Evolutionary conservation across 1,284 basidiomycete species (phyloP), one percentile per base, ranked within the genome.

Genomic region (Austropuccinia psidii): DNA sequence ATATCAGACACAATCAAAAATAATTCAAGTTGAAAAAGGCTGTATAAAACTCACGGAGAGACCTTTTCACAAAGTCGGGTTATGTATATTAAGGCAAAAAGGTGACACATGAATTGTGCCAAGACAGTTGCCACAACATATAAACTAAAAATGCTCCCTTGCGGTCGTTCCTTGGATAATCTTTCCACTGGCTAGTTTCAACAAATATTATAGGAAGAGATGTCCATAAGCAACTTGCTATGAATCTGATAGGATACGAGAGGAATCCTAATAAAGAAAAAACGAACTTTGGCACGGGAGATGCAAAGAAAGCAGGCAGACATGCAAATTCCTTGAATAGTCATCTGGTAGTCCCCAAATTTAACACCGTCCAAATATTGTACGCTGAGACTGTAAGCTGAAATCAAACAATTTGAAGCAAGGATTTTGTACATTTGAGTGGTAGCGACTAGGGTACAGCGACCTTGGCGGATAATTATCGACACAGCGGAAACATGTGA

Each of bases 351-450:
- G 81, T 97, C 93, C 31, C 94, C 94, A 81, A 93, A 96, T 82
- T 97, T 97, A 85, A 97, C 95, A 31, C 93, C 94, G 77, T 97
- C 93, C 19, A 97, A 84, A 80, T 97, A 96, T 81, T 95, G 93
- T 29, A 97, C 94, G 78, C 90, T 93, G 76, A 97, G 84, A 81
- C 90, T 93, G 83, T 94, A 97, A 37, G 93, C 93, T 2, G 93
- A 95, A 80, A 97, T 97, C 49, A 97, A 84, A 80, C 93, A 96
- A 81, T 97, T 97, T 75, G 96, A 84, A 1, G 93, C 93, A 45
- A 97, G 84, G 77, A 97, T 97, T 84, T 96, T 96, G 87, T 96
- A 97, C 93, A 97, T 97, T 83, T 97, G 94, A 74, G 94, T 90
- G 1, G 93, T 97, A 0, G 93, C 93, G 52, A 97, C 93, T 17